Conservation (phyloP, 2,329 filamentous ascomycete genomes). For the Colletotrichum destructivum region DNA sequence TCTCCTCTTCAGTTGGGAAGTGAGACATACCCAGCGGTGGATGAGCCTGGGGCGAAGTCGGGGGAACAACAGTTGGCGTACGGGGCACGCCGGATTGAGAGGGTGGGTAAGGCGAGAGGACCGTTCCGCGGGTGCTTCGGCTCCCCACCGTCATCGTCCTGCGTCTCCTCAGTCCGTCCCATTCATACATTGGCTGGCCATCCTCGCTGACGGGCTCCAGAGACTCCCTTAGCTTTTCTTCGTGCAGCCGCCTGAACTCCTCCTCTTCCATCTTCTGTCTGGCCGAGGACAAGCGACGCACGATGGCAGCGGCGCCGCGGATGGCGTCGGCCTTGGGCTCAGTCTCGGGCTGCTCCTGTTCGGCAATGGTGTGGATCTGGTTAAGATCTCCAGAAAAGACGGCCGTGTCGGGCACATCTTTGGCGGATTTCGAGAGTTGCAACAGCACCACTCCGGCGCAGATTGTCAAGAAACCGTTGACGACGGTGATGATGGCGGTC, state of each 20-base stretch:
- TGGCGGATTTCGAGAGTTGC: constrained; percentile 97
- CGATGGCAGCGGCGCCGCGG: constrained; percentile 88
- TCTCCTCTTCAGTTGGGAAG: constrained; percentile 79
- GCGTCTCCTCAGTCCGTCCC: constrained; percentile 89
- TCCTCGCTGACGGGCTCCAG: constrained; percentile 85
- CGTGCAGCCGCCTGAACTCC: constrained; percentile 83
- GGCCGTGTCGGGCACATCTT: constrained; percentile 94
- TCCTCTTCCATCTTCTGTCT: constrained; percentile 84
- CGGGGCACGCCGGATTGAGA: constrained; percentile 46
- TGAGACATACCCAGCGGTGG: constrained; percentile 90
- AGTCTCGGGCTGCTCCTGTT: constrained; percentile 95
- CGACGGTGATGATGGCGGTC: constrained; percentile 86
- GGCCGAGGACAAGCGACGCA: constrained; percentile 83
- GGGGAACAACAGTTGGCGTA: constrained; percentile 42
- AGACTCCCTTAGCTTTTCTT: constrained; percentile 80
- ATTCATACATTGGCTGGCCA: constrained; percentile 80
- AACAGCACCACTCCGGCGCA: constrained; percentile 93
- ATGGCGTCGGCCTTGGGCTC: constrained; percentile 98
- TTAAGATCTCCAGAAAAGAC: constrained; percentile 94
- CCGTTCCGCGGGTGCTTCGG: constrained; percentile 42
- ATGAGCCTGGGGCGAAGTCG: constrained; percentile 58
- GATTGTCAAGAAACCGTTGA: constrained; percentile 94
- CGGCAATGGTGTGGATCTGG: constrained; percentile 94
- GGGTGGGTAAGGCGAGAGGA: constrained; percentile 27
- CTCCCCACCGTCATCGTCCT: constrained; percentile 67